Evolutionary conservation across 805 yeast species (phyloP), one percentile per base, ranked within the genome.

Genomic region (Kazachstania bromeliacearum): DNA sequence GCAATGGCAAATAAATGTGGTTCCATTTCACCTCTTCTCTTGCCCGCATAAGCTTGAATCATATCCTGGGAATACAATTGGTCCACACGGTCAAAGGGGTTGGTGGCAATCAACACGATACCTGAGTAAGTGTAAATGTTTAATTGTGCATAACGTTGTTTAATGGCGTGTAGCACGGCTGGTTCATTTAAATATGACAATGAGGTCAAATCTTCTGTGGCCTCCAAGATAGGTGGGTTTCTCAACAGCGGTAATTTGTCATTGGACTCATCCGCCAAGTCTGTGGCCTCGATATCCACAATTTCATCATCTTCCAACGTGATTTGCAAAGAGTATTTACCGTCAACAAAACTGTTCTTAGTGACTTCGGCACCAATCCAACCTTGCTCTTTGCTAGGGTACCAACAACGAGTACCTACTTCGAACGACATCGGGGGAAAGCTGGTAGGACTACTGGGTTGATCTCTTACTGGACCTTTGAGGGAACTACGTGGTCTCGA

Each of bases 1-100:
- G 98, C 97, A 49, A 89, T 89, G 31, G 96, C 96, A 60, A 89
- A 89, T 55, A 89, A 68, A 67, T 89, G 98, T 4, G 98, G 98
- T 52, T 92, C 97, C 46, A 85, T 73, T 59, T 89, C 97, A 31
- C 96, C 97, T 55, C 96, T 72, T 53, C 84, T 75, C 54, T 81
- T 84, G 17, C 95, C 94, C 7, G 95, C 85, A 57, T 89, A 89
- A 14, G 95, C 89, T 60, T 89, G 96, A 40, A 89, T 85, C 59
- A 89, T 83, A 50, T 89, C 95, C 28, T 82, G 84, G 3, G 95
- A 79, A 59, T 89, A 89, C 33, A 89, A 67, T 52, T 84, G 88
- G 59, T 89, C 97, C 29, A 87, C 85, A 47, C 82, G 71, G 57
- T 85, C 96, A 61, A 89, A 89, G 8, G 98, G 98, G 59, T 89